Base-by-base conservation (phyloP, 805 yeast species). In the Brettanomyces anomalus region DNA sequence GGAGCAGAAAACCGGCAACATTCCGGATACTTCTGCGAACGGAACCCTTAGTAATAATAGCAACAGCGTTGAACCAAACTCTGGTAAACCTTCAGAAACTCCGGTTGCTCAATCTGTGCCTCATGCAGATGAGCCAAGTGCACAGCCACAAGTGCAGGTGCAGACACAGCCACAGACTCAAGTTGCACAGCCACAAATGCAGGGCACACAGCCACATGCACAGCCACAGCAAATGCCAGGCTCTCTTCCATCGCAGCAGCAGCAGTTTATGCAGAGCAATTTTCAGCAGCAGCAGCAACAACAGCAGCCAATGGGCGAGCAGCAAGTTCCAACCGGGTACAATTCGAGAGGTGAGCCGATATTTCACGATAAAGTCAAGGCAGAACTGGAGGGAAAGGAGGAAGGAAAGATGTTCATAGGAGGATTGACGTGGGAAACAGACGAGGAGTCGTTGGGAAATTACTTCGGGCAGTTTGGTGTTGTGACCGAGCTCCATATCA, bases 371-470 rank as follows among this genome's bases (percentile, higher is more conserved):
- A 37, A 53, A 19, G 64, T 65, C 32, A 71, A 64, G 46, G 77
- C 76, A 14, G 75, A 78, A 61, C 60, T 77, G 49, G 64, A 76
- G 28, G 51, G 57, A 49, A 76, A 79, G 50, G 96, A 85, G 54
- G 80, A 80, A 49, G 94, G 95, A 43, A 88, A 88, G 60, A 85
- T 88, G 95, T 88, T 88, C 57, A 77, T 87, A 62, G 98, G 98
- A 49, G 98, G 98, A 40, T 77, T 90, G 54, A 93, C 90, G 57
- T 90, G 97, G 97, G 97, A 90, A 58, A 90, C 98, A 14, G 81
- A 89, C 13, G 97, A 90, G 57, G 95, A 88, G 49, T 77, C 83
- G 30, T 67, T 90, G 64, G 79, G 74, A 51, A 81, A 78, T 43
- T 90, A 90, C 61, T 90, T 90, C 60, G 68, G 81, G 39, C 81